Percentiles rank a stretch among this genome's conserved stretches.
phyloP scores from a whole-genome alignment of 139 green algal genomes.

The Chlamydomonas incerta region DNA sequence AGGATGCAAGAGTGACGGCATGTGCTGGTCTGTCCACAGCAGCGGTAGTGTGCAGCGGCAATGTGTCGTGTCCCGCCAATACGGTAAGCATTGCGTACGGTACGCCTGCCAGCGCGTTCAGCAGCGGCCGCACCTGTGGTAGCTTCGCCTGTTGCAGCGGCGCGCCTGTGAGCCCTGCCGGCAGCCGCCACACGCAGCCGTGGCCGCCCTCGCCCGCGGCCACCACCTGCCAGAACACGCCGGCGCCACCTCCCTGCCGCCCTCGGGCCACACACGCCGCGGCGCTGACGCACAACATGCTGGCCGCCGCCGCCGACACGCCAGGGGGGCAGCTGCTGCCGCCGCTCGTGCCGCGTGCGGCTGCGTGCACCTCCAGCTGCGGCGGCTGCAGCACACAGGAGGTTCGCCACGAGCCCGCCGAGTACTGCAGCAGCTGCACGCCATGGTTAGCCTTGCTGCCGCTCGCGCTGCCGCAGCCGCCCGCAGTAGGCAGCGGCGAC shows the following conservation, averaged over 20 bases:
- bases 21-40: no score
- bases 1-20: no score
- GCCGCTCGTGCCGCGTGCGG: background rate
- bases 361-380: no score
- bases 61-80: no score
- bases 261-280: no score
- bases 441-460: no score
- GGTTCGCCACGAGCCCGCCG: no score
- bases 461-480: no score
- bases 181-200: constrained; percentile 26
- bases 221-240: constrained; percentile 27
- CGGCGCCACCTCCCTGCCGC: no score
- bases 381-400: background rate
- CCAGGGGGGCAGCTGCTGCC: background rate
- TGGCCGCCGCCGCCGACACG: background rate
- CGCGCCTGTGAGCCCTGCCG: background rate
- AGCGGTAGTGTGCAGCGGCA: no score
- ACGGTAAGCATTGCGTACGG: no score
- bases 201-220: constrained; percentile 3
- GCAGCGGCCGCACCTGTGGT: background rate
- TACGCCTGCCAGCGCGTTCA: no score
- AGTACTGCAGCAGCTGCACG: constrained; percentile 9
- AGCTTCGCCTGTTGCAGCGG: background rate
- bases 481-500: background rate
- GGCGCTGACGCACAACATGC: background rate